These are phyloP conservation scores for Alternaria sp. DNA, from an alignment of 2,329 filamentous ascomycete species.

Conservation along the genomic window DNA sequence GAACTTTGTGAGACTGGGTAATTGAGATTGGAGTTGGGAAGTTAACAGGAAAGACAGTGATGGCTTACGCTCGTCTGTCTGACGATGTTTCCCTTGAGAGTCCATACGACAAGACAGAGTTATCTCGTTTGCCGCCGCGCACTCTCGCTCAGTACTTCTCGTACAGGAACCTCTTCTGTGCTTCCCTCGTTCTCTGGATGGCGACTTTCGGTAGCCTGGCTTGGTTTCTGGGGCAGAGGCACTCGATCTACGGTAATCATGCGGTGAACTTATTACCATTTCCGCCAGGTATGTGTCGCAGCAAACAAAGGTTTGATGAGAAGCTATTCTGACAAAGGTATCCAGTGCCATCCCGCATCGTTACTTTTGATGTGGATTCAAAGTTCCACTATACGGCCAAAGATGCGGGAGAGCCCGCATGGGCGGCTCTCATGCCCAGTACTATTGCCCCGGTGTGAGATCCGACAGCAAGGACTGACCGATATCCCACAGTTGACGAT, in stretches of 20 bases:
- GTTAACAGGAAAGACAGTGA: background rate
- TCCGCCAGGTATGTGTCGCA: background rate
- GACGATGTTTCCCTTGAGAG: background rate
- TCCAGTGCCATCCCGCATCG: slow-evolving; percentile 4
- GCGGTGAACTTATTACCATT: slow-evolving; percentile 1
- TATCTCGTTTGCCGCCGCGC: background rate
- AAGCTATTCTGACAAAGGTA: background rate
- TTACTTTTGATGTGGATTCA: background rate
- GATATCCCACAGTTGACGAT: background rate
- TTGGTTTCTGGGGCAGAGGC: background rate
- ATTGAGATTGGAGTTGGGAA: background rate
- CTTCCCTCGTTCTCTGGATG: slow-evolving; percentile 1
- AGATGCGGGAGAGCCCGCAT: slow-evolving; percentile 1
- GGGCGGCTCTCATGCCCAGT: slow-evolving; percentile 8
- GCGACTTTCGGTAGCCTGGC: background rate
- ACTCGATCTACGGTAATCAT: background rate
- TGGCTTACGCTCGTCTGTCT: background rate
- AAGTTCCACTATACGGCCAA: slow-evolving; percentile 7
- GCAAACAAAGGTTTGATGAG: background rate
- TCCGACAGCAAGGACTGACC: background rate
- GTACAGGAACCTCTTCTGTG: background rate
- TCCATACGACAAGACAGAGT: background rate
- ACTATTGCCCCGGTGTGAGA: background rate
- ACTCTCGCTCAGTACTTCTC: background rate
- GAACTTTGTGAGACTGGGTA: background rate